These are phyloP conservation scores for Combretum micranthum DNA, from an alignment of 345 rosid genomes.

Conservation along the genomic window DNA sequence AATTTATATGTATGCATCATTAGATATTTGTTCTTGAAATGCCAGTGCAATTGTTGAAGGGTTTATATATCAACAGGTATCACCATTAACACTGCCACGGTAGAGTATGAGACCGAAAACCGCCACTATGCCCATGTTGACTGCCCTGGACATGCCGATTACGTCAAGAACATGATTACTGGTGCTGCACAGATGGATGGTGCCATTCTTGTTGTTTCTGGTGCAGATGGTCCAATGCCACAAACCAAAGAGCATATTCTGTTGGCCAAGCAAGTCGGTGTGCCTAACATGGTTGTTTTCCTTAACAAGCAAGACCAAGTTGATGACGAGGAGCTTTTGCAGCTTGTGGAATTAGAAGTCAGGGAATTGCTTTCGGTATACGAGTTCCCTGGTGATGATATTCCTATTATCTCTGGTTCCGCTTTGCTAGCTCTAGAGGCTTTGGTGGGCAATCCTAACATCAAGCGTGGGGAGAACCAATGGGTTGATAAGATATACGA, in stretches of 20 bases:
- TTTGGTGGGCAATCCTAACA: constrained; percentile 53
- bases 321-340: constrained; percentile 78
- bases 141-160: constrained; percentile 89
- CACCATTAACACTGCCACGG: constrained; percentile 90
- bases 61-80: constrained; percentile 22
- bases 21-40: no score
- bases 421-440: constrained; percentile 80
- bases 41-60: no score
- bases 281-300: constrained; percentile 85
- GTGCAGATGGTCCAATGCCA: constrained; percentile 89
- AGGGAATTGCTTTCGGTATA: constrained; percentile 77
- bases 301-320: constrained; percentile 90
- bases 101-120: constrained; percentile 79
- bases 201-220: constrained; percentile 74
- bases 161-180: constrained; percentile 86
- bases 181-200: constrained; percentile 96
- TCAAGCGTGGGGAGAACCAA: constrained; percentile 66
- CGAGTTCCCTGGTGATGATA: constrained; percentile 82
- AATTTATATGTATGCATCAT: no score
- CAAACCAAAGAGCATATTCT: constrained; percentile 89
- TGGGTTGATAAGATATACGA: constrained; percentile 93
- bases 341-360: constrained; percentile 95
- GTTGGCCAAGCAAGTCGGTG: constrained; percentile 86
- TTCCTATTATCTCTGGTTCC: constrained; percentile 80
- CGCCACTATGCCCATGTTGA: constrained; percentile 95